Percentiles rank a stretch among this genome's conserved stretches.
phyloP scores from a whole-genome alignment of 2,329 filamentous ascomycete genomes.

The Geosmithia morbida region DNA sequence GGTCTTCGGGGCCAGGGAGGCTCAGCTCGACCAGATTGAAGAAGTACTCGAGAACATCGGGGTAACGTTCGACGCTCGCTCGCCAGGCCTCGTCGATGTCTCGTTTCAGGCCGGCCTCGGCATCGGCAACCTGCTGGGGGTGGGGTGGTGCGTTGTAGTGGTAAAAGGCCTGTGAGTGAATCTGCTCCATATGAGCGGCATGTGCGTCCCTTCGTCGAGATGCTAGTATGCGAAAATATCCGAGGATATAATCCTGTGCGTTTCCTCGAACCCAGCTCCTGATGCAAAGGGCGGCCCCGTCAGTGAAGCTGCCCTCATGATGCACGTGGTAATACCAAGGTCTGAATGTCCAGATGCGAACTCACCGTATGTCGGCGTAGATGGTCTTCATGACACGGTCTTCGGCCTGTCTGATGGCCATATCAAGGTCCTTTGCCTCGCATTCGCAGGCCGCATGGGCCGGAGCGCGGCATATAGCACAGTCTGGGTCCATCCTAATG shows the following conservation, averaged over 20 bases:
- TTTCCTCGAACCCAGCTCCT: slow-evolving; percentile 51
- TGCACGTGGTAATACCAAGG: background rate
- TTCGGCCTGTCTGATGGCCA: slow-evolving; percentile 49
- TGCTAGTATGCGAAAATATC: slow-evolving; percentile 47
- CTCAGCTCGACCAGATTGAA: slow-evolving; percentile 55
- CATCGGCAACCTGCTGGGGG: slow-evolving; percentile 47
- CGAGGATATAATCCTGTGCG: slow-evolving; percentile 53
- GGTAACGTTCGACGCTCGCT: slow-evolving; percentile 59
- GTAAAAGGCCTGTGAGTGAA: slow-evolving; percentile 39
- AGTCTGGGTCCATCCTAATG: slow-evolving; percentile 55
- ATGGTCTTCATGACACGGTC: slow-evolving; percentile 46
- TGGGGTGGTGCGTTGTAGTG: slow-evolving; percentile 44
- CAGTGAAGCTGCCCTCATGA: background rate
- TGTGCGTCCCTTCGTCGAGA: slow-evolving; percentile 46
- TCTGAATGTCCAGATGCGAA: background rate
- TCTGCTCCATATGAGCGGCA: slow-evolving; percentile 36
- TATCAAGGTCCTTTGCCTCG: slow-evolving; percentile 49
- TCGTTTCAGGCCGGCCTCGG: slow-evolving; percentile 51
- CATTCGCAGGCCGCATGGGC: slow-evolving; percentile 47
- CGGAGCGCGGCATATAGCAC: slow-evolving; percentile 50
- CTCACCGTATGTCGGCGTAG: slow-evolving; percentile 49
- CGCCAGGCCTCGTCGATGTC: slow-evolving; percentile 73
- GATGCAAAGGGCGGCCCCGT: background rate
- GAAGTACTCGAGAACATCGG: slow-evolving; percentile 71
- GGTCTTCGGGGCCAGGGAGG: slow-evolving; percentile 48